Percentiles rank a stretch among this genome's conserved stretches.
Evolutionary conservation across 768 basidiomycete species (phyloP).

Genomic region (Auricularia sp.): DNA sequence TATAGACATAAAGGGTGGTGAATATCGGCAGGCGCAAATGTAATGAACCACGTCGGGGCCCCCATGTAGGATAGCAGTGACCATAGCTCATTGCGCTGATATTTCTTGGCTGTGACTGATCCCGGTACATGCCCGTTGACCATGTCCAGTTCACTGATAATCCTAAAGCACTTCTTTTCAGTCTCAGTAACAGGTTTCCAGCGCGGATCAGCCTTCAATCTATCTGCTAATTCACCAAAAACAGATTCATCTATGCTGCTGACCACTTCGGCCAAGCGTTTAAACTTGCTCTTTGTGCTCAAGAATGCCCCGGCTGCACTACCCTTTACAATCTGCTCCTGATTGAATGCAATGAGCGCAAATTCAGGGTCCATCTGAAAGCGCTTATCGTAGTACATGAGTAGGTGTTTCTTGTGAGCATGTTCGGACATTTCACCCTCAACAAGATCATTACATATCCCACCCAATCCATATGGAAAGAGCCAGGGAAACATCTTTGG

Average conservation of each 20-base stretch:
- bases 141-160: not conserved
- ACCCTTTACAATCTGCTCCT: not conserved
- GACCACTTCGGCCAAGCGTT: not conserved
- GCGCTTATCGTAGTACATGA: not conserved
- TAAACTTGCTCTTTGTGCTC: not conserved
- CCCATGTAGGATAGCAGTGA: not conserved
- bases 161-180: not conserved
- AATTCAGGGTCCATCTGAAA: not conserved
- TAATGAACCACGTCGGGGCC: slow-evolving; percentile 23
- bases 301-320: not conserved
- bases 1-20: slow-evolving; percentile 27
- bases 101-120: not conserved
- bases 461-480: slow-evolving; percentile 32
- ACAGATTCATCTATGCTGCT: not conserved
- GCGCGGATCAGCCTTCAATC: not conserved
- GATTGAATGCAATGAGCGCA: not conserved
- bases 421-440: not conserved
- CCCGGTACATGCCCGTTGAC: not conserved
- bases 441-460: slow-evolving; percentile 16
- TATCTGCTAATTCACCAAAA: not conserved
- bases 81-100: not conserved
- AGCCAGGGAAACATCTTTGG: slow-evolving; percentile 33
- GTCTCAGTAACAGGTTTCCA: not conserved
- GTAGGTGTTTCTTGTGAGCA: not conserved
- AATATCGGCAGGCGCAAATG: slow-evolving; percentile 23